These are phyloP conservation scores for Lentinula guzmanii DNA, from an alignment of 768 basidiomycete genomes.

Conservation along the genomic window DNA sequence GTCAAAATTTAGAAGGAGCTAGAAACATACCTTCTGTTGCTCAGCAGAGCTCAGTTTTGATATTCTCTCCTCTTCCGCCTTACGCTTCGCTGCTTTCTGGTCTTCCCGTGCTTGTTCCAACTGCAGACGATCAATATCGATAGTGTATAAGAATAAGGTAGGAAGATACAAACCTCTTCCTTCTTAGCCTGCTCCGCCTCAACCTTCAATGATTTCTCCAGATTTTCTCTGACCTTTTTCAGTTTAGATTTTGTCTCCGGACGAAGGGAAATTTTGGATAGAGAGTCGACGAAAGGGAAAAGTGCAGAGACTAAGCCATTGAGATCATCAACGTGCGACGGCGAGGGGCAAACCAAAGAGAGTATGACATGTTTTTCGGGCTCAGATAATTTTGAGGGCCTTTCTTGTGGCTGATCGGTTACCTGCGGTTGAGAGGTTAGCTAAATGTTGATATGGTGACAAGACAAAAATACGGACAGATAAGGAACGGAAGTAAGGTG, in stretches of 20 bases:
- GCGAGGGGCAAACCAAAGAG: constrained; percentile 49
- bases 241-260: constrained; percentile 83
- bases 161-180: constrained; percentile 48
- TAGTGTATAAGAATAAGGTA: neutral
- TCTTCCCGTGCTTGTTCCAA: constrained; percentile 51
- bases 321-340: constrained; percentile 42
- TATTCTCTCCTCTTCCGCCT: constrained; percentile 67
- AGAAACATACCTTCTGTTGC: constrained; percentile 66
- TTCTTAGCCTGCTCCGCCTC: constrained; percentile 62
- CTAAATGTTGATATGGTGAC: neutral
- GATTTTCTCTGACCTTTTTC: constrained; percentile 64
- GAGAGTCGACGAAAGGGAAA: constrained; percentile 72
- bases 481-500: constrained; percentile 79
- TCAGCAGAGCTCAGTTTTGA: constrained; percentile 71
- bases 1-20: neutral
- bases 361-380: constrained; percentile 73
- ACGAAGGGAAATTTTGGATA: constrained; percentile 55
- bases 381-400: constrained; percentile 50
- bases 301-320: constrained; percentile 55
- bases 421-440: constrained; percentile 33
- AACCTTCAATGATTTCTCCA: constrained; percentile 62
- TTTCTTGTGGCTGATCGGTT: constrained; percentile 78
- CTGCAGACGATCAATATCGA: constrained; percentile 10
- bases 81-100: constrained; percentile 67
- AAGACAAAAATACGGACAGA: constrained; percentile 43